Evolutionary conservation across 2,329 filamentous ascomycete genomes (phyloP).

Genomic region (Microsporum ferrugineum): DNA sequence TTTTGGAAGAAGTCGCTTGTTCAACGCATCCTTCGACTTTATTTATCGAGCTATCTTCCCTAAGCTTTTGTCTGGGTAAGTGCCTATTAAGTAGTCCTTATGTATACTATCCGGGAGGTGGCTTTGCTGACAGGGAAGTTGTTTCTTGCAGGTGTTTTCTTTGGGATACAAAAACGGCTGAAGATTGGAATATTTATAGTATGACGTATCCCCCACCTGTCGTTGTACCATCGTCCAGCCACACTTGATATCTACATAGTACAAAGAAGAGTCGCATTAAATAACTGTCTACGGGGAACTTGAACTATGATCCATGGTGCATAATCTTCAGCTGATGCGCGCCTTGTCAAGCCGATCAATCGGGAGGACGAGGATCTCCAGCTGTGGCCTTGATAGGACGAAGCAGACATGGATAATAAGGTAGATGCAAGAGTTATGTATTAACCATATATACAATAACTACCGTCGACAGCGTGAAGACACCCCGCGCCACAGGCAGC

Average conservation of each 20-base stretch:
- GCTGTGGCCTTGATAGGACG: not conserved
- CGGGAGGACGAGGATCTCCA: not conserved
- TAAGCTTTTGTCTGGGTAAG: not conserved
- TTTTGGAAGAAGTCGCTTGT: not conserved
- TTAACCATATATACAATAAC: too few relatives aligned
- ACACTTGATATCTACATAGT: not conserved
- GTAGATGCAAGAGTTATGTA: not conserved
- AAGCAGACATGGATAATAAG: not conserved
- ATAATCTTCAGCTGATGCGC: constrained; percentile 1
- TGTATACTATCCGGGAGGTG: not conserved
- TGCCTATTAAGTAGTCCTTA: not conserved
- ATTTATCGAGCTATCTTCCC: not conserved
- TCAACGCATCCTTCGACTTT: not conserved
- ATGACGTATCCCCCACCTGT: not conserved
- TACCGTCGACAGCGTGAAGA: too few relatives aligned
- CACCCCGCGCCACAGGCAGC: too few relatives aligned
- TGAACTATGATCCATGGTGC: not conserved
- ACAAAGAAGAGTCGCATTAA: not conserved
- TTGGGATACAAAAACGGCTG: not conserved
- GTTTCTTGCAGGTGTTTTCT: not conserved
- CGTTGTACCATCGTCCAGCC: not conserved
- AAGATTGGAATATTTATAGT: not conserved
- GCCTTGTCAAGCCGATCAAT: not conserved
- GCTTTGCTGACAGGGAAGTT: not conserved
- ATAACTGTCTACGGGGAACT: not conserved